Base-by-base conservation (phyloP, 805 yeast genomes). In the Pachysolen tannophilus region DNA sequence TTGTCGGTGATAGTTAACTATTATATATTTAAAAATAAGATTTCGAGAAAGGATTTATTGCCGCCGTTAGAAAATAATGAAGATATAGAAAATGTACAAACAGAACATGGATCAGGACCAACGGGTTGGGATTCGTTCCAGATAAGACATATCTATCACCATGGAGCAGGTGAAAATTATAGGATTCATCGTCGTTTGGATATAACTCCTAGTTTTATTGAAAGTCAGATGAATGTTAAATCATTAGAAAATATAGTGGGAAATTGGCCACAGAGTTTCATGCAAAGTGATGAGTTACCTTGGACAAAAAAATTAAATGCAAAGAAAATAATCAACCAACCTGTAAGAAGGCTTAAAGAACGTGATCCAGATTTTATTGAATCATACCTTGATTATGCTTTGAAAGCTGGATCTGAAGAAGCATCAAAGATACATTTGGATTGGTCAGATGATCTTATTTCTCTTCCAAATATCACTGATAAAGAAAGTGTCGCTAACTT, bases 381-480 rank as follows among this genome's bases (percentile, higher is more conserved):
- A 48, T 67, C 80, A 2, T 82, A 79, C 50, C 52, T 83, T 30
- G 65, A 69, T 13, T 77, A 68, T 51, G 78, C 85, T 1, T 52
- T 67, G 34, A 54, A 58, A 10, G 65, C 60, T 15, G 63, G 65
- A 1, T 64, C 64, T 3, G 53, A 43, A 11, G 52, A 53, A 3
- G 56, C 61, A 15, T 49, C 56, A 11, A 51, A 45, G 43, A 64
- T 74, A 11, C 49, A 60, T 18, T 46, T 80, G n/a, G 85, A 80
- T 33, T 85, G 94, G 94, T 57, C 56, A 11, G 69, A 67, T 29
- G 68, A 64, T n/a, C 60, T 61, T 2, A 65, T 79, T 2, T 34
- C 63, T 1, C 69, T 82, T 1, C 98, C 98, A 1, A 74, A 92
- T 45, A 60, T 90, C 7, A 61, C 75, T 2, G 95, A 88, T 55